A percentile compares a stretch with the other conserved stretches of the same genome.
These are phyloP conservation scores for Ophiocordyceps robertsii DNA, from an alignment of 2,329 filamentous ascomycete species.

Conservation along the genomic window DNA sequence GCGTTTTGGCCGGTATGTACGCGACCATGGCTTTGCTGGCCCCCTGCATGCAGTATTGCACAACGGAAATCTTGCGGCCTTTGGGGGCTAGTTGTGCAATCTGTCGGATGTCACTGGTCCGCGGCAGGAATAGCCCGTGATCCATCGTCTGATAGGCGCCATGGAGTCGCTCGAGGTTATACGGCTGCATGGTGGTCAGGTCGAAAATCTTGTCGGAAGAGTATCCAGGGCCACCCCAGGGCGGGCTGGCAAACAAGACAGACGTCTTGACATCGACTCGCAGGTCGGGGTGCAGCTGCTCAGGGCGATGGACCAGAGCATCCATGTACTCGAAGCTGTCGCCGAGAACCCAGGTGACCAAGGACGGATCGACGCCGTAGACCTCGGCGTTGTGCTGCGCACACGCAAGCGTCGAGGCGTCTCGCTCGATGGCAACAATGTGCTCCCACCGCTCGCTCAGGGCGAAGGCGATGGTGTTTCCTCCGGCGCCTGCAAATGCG, in stretches of 20 bases:
- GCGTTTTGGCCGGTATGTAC: conserved; percentile 32
- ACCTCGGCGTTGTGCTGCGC: conserved; percentile 84
- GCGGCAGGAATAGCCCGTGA: conserved; percentile 68
- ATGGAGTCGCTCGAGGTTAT: conserved; percentile 53
- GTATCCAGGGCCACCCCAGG: conserved; percentile 47
- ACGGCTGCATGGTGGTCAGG: conserved; percentile 76
- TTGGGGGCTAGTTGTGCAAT: conserved; percentile 45
- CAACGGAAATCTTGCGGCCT: conserved; percentile 51
- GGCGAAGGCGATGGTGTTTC: conserved; percentile 92
- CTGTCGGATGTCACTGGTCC: conserved; percentile 72
- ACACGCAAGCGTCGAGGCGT: conserved; percentile 68
- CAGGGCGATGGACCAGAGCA: conserved; percentile 21
- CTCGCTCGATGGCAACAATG: conserved; percentile 80
- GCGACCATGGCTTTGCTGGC: conserved; percentile 73
- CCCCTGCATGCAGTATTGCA: conserved; percentile 85
- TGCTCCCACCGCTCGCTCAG: conserved; percentile 64
- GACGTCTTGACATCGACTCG: conserved; percentile 26
- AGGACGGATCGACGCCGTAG: conserved; percentile 58
- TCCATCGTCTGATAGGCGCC: conserved; percentile 44
- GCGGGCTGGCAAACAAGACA: conserved; percentile 43
- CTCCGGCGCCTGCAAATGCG: conserved; percentile 81
- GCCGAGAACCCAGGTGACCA: conserved; percentile 75
- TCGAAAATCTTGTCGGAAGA: conserved; percentile 60
- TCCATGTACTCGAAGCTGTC: conserved; percentile 71
- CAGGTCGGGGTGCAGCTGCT: conserved; percentile 23